Conservation (phyloP, 306 rosid genomes). For the Betula pendula region DNA sequence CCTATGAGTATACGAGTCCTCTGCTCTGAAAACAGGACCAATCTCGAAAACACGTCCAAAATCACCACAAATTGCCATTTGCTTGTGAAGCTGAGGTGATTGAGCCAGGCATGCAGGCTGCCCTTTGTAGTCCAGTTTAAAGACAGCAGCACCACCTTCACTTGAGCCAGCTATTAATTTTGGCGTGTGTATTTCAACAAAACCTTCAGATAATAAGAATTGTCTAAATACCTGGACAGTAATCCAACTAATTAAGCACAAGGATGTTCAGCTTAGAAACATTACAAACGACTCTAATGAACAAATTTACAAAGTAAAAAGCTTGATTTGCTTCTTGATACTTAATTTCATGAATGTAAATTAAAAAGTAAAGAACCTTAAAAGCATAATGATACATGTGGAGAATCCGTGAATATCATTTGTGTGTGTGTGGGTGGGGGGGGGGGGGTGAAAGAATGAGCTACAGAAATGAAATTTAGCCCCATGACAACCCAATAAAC, state of each 20-base stretch:
- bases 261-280: neutral
- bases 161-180: constrained; percentile 84
- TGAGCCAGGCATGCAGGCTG: constrained; percentile 91
- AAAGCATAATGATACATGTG: neutral
- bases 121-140: constrained; percentile 82
- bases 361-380: neutral
- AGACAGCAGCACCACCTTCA: constrained; percentile 97
- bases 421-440: too few species aligned
- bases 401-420: neutral
- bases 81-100: constrained; percentile 98
- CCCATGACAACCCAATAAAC: neutral
- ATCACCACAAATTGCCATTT: constrained; percentile 86
- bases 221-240: constrained; percentile 64
- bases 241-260: constrained; percentile 20
- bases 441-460: neutral
- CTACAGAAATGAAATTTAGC: neutral
- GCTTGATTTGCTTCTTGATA: neutral
- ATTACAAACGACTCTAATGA: neutral
- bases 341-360: neutral
- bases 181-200: constrained; percentile 81
- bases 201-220: constrained; percentile 51
- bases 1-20: constrained; percentile 84
- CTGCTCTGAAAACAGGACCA: constrained; percentile 90
- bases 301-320: neutral
- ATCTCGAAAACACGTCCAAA: constrained; percentile 85